Percentiles rank a stretch among this genome's conserved stretches.
These are phyloP conservation scores for Leucosporidium scottii DNA, from an alignment of 768 basidiomycete species.

Conservation along the genomic window DNA sequence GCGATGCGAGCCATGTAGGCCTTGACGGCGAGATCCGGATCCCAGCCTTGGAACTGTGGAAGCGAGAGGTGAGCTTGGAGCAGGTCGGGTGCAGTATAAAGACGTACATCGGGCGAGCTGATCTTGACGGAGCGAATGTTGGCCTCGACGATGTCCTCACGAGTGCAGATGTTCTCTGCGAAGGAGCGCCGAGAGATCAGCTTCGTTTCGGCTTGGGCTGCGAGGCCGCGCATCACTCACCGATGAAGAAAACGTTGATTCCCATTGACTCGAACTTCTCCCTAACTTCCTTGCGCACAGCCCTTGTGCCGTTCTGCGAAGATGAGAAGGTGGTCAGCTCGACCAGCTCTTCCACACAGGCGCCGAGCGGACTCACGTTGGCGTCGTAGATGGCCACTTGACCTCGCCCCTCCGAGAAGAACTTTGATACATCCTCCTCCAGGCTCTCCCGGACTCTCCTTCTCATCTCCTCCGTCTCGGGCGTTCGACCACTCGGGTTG, in stretches of 20 bases:
- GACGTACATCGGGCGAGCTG: slow-evolving; percentile 86
- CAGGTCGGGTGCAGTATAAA: not conserved
- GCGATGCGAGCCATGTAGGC: slow-evolving; percentile 87
- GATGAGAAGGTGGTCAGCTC: too few relatives aligned
- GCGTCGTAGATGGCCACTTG: slow-evolving; percentile 99
- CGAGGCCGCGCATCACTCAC: slow-evolving; percentile 46
- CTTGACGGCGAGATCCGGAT: slow-evolving; percentile 80
- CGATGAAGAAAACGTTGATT: slow-evolving; percentile 88
- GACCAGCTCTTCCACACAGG: not conserved
- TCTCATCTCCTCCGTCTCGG: slow-evolving; percentile 69
- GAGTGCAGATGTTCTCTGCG: slow-evolving; percentile 81
- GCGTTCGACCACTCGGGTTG: slow-evolving; percentile 54
- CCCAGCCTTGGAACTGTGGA: slow-evolving; percentile 78
- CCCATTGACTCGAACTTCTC: slow-evolving; percentile 79
- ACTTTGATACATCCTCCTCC: slow-evolving; percentile 80
- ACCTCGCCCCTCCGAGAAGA: slow-evolving; percentile 67
- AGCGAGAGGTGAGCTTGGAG: not conserved
- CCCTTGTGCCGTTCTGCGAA: slow-evolving; percentile 59
- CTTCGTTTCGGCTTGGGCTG: not conserved
- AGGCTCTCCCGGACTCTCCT: slow-evolving; percentile 70
- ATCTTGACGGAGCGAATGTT: slow-evolving; percentile 95
- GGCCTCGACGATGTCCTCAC: slow-evolving; percentile 81
- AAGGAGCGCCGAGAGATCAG: not conserved
- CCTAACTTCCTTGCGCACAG: slow-evolving; percentile 60
- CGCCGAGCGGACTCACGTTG: slow-evolving; percentile 47